Evolutionary conservation across 2,329 filamentous ascomycete species (phyloP).

Genomic region (Hawksworthiomyces lignivorus): DNA sequence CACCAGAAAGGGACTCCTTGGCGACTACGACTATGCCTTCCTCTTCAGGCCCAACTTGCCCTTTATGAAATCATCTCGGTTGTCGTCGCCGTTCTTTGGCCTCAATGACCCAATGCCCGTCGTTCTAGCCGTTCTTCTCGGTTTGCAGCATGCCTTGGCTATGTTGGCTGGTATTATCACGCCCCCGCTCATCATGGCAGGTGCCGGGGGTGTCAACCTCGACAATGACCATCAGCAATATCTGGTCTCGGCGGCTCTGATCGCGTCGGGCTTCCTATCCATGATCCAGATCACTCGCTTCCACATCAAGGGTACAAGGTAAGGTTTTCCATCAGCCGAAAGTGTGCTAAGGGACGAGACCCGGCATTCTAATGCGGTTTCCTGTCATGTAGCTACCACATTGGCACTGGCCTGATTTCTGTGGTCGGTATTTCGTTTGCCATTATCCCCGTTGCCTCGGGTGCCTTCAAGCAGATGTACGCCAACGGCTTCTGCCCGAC

Average conservation of each 20-base stretch:
- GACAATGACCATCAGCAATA: conserved; percentile 57
- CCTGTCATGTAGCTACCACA: conserved; percentile 49
- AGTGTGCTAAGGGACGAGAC: too few species aligned
- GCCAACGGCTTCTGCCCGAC: conserved; percentile 58
- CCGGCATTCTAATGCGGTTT: conserved; percentile 10
- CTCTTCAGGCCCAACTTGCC: conserved; percentile 78
- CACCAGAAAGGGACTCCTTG: conserved; percentile 66
- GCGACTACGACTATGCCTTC: conserved; percentile 83
- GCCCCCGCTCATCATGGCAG: conserved; percentile 65
- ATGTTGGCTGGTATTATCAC: conserved; percentile 73
- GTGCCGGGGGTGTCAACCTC: conserved; percentile 56
- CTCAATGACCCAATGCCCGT: conserved; percentile 72
- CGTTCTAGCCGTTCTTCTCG: conserved; percentile 63
- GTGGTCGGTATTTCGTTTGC: conserved; percentile 75
- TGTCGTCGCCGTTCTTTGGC: conserved; percentile 73
- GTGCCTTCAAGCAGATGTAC: conserved; percentile 72
- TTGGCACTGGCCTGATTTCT: conserved; percentile 68
- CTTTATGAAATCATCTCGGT: conserved; percentile 59
- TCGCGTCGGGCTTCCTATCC: conserved; percentile 70
- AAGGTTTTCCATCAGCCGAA: too few species aligned
- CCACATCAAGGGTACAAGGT: conserved; percentile 59
- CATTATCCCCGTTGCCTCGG: conserved; percentile 65
- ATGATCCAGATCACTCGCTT: conserved; percentile 71
- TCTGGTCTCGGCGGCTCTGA: conserved; percentile 68
- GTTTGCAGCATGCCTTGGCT: conserved; percentile 70